Evolutionary conservation across 352 stramenopile species (phyloP).

Genomic region (Pelagophyceae sp.): DNA sequence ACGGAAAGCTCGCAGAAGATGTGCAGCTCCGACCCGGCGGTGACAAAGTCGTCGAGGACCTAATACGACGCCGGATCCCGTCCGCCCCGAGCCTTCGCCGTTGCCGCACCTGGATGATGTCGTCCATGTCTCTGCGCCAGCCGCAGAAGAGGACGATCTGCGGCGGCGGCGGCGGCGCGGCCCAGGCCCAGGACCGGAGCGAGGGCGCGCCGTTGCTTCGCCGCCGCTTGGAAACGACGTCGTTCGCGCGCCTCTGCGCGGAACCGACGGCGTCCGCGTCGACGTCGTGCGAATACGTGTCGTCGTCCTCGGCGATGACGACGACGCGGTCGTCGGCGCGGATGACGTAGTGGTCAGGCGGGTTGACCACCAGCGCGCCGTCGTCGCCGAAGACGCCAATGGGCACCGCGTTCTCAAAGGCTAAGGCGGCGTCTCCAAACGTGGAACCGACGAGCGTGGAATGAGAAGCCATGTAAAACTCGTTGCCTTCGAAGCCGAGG

Average conservation of each 20-base stretch:
- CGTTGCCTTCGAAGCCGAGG: slow-evolving; percentile 68
- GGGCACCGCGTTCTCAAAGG: slow-evolving; percentile 65
- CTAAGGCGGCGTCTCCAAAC: slow-evolving; percentile 56
- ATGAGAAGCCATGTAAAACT: slow-evolving; percentile 78
- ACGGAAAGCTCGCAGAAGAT: slow-evolving; percentile 54
- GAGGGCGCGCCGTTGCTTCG: neutral
- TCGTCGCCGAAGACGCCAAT: slow-evolving; percentile 54
- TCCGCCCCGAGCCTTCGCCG: no score
- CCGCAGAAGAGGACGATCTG: slow-evolving; percentile 70
- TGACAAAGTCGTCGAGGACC: slow-evolving; percentile 62
- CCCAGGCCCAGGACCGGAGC: no score
- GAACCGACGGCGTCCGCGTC: slow-evolving; percentile 36
- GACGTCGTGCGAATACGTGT: slow-evolving; percentile 57
- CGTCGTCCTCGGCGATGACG: slow-evolving; percentile 69
- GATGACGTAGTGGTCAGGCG: slow-evolving; percentile 40
- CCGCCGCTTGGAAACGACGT: no score
- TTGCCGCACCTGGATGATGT: slow-evolving; percentile 70
- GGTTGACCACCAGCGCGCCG: slow-evolving; percentile 35
- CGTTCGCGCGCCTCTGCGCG: neutral
- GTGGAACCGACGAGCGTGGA: slow-evolving; percentile 55
- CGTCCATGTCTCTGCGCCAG: slow-evolving; percentile 70
- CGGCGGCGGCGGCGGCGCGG: no score
- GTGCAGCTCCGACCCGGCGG: slow-evolving; percentile 50
- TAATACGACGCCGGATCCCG: no score
- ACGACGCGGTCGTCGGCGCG: slow-evolving; percentile 65